Evolutionary conservation across 2,329 filamentous ascomycete species (phyloP).

Genomic region (Penicillium sp.): DNA sequence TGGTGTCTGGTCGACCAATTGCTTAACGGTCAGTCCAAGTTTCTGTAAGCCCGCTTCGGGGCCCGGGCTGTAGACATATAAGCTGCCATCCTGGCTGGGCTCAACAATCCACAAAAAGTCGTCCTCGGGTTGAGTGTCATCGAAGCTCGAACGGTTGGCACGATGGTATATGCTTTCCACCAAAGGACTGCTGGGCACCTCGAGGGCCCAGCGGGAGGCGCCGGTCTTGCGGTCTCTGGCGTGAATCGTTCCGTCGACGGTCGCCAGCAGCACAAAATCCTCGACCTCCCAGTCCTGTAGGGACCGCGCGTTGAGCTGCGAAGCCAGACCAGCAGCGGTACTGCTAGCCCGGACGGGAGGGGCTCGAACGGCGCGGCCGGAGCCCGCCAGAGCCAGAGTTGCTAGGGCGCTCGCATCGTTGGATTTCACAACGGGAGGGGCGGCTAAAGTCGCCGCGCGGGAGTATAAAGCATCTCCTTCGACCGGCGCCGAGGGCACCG

Average conservation of each 20-base stretch:
- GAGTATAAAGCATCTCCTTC: slow-evolving; percentile 13
- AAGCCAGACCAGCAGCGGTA: slow-evolving; percentile 60
- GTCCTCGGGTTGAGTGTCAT: slow-evolving; percentile 58
- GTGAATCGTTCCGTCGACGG: slow-evolving; percentile 94
- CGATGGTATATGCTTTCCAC: slow-evolving; percentile 82
- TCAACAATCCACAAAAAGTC: slow-evolving; percentile 95
- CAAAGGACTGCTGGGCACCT: slow-evolving; percentile 73
- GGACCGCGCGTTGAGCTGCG: slow-evolving; percentile 91
- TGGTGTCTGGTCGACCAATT: slow-evolving; percentile 77
- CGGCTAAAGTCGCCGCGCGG: slow-evolving; percentile 14
- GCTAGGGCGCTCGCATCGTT: slow-evolving; percentile 87
- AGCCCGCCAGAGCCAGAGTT: slow-evolving; percentile 88
- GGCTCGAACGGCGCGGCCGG: slow-evolving; percentile 80
- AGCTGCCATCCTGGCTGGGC: slow-evolving; percentile 74
- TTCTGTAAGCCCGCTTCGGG: slow-evolving; percentile 43
- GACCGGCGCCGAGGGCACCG: slow-evolving; percentile 22
- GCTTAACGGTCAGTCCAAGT: slow-evolving; percentile 55
- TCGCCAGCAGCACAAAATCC: slow-evolving; percentile 99
- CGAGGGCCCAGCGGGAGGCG: slow-evolving; percentile 75
- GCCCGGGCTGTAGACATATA: slow-evolving; percentile 79
- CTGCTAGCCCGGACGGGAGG: slow-evolving; percentile 67
- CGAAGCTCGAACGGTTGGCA: slow-evolving; percentile 59
- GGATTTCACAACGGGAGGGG: slow-evolving; percentile 32
- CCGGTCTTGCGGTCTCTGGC: slow-evolving; percentile 85
- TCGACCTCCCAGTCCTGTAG: slow-evolving; percentile 99